Evolutionary conservation across 1,139 yeast genomes (phyloP), one percentile per base, ranked within the genome.

Genomic region (Maudiozyma humilis): DNA sequence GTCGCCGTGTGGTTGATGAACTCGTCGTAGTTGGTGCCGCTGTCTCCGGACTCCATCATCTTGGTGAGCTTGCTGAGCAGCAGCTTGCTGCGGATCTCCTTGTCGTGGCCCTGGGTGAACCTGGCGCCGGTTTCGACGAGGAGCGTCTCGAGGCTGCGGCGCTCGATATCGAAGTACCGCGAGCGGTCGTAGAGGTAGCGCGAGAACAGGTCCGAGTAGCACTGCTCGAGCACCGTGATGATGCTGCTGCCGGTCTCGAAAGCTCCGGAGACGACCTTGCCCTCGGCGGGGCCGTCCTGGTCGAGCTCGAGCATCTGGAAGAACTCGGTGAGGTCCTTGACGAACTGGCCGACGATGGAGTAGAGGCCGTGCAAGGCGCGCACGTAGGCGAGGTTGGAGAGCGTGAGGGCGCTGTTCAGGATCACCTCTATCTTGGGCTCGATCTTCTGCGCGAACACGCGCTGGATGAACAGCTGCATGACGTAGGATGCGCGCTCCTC

Each of bases 371-470:
- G 88, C 33, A 91, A 66, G 1, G 83, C 73, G 54, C 97, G 73
- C 6, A 88, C 79, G 60, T 84, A 89, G 0, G 95, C 88, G 46
- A 91, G 66, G 2, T 78, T 70, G 20, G 87, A 77, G 7, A 76
- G 69, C 1, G 82, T 72, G 44, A 78, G 74, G 0, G 96, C 83
- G 46, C 74, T 75, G 45, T 73, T 78, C 38, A 89, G 66, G 36
- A 84, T 67, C 1, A 76, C 67, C 48, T 80, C 80, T 16, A 87
- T 72, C 52, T 82, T 78, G 27, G 79, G 77, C 52, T 81, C 86
- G 33, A 89, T 67, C 54, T 79, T 74, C 57, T 85, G 94, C 0
- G 85, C 91, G 63, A 82, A 86, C 7, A 85, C 72, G 54, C 95
- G 74, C 58, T 84, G 87, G 32, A 86, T 68, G 55, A 89, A 82